Base-by-base conservation (phyloP, 2,329 filamentous ascomycete species). In the Tolypocladium amazonense region DNA sequence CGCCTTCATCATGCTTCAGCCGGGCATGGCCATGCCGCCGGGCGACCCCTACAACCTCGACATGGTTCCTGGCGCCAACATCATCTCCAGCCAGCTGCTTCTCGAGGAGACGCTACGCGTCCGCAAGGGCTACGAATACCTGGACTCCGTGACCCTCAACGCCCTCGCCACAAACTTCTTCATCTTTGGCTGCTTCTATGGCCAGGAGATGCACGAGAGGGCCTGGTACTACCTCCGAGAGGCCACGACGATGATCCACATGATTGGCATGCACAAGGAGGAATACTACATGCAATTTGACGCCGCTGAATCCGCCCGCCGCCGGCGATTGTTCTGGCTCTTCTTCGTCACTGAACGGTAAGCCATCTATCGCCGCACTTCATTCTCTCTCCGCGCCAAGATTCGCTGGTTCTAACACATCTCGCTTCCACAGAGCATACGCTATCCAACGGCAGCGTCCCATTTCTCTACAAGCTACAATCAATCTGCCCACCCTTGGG, bases 161-260 rank as follows among this genome's bases (percentile, higher is more conserved):
- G 81, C 77, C 53, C 71, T 90, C 15, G 84, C 86, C 61, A 90
- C 88, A n/a, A 91, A 87, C 58, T 91, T 89, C 72, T 92, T 93
- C 70, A 71, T 93, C 33, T 92, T 90, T 66, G 87, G 83, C 43
- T 87, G 86, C 60, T 84, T 88, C 70, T 87, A 88, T 62, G 87
- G 84, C 43, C 75, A 90, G 55, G 88, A 91, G 63, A 79, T 86
- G 70, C 88, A 92, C 70, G 85, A 88, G 63, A 86, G 86, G 70
- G 89, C 88, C 1, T 93, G 89, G 89, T 92, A 86, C 68, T 85
- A 90, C 69, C 76, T 93, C 12, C 85, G 89, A 33, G 89, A 94
- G 72, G 88, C 88, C 7, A 87, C 85, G 1, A 92, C 89, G 7
- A 78, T 93, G 71, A 79, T 82, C 35, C 80, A 85, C 65, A 81